A percentile compares a stretch with the other conserved stretches of the same genome.
These are phyloP conservation scores for Rehmannia glutinosa DNA, from an alignment of 257 asterid genomes.

Conservation along the genomic window DNA sequence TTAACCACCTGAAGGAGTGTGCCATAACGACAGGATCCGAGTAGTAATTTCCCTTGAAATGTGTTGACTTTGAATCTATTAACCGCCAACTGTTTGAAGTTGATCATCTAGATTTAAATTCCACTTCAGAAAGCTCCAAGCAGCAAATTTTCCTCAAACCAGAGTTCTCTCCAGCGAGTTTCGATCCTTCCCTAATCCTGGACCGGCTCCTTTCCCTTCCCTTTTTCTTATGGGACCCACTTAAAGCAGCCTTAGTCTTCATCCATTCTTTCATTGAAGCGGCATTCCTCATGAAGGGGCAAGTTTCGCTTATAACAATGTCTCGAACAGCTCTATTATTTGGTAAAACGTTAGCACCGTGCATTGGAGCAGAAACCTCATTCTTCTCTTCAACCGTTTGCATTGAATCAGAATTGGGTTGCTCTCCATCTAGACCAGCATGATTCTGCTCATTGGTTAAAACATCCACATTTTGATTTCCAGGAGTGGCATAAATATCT, in stretches of 20 bases:
- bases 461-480: constrained; percentile 4
- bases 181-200: background rate
- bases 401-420: constrained; percentile 14
- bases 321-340: constrained; percentile 26
- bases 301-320: constrained; percentile 38
- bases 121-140: background rate
- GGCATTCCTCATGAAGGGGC: constrained; percentile 66
- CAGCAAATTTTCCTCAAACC: background rate
- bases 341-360: constrained; percentile 9
- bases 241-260: constrained; percentile 31
- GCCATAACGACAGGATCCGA: too few relatives aligned
- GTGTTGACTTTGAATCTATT: too few relatives aligned
- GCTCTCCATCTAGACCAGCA: constrained; percentile 4
- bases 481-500: background rate
- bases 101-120: background rate
- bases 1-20: too few relatives aligned
- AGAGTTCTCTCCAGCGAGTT: background rate
- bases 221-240: constrained; percentile 54
- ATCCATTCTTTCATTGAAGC: constrained; percentile 77
- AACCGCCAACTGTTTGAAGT: too few relatives aligned
- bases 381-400: constrained; percentile 7
- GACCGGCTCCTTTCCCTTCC: constrained; percentile 23
- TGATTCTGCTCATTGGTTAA: too few relatives aligned
- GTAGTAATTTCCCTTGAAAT: too few relatives aligned
- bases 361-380: constrained; percentile 15